Evolutionary conservation across 306 rosid genomes (phyloP).

Genomic region (Cicer arietinum): DNA sequence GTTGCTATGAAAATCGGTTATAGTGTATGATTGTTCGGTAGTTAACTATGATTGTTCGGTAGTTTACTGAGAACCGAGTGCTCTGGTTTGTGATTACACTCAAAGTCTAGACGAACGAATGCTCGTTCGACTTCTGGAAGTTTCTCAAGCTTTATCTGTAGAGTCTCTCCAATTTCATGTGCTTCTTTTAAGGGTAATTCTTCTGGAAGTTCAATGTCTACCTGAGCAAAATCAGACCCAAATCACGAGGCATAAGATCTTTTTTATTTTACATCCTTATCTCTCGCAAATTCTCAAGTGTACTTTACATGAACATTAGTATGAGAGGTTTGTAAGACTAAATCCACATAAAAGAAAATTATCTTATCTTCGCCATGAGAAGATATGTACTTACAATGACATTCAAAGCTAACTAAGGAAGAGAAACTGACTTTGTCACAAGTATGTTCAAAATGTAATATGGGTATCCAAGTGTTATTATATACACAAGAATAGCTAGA

Average conservation of each 20-base stretch:
- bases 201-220: conserved; percentile 92
- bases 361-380: not conserved
- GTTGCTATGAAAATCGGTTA: not conserved
- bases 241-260: conserved; percentile 13
- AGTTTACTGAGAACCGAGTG: conserved; percentile 75
- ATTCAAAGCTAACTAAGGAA: not conserved
- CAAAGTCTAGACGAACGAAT: conserved; percentile 96
- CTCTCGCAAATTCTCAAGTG: conserved; percentile 6
- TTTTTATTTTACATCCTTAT: not conserved
- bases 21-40: not conserved
- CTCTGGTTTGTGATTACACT: conserved; percentile 95
- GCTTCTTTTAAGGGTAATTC: conserved; percentile 83
- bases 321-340: conserved; percentile 8
- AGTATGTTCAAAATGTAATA: not conserved
- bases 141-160: conserved; percentile 77
- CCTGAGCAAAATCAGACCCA: conserved; percentile 55
- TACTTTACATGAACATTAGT: not conserved
- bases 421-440: not conserved
- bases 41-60: conserved; percentile 60
- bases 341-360: not conserved
- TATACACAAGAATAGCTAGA: not conserved
- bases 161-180: conserved; percentile 74
- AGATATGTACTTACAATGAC: conserved; percentile 9
- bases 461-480: not conserved
- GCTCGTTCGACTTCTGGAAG: conserved; percentile 84